Percentiles rank a stretch among this genome's conserved stretches.
Evolutionary conservation across 1,284 basidiomycete genomes (phyloP).

Genomic region (Singerocomus inundabilis): DNA sequence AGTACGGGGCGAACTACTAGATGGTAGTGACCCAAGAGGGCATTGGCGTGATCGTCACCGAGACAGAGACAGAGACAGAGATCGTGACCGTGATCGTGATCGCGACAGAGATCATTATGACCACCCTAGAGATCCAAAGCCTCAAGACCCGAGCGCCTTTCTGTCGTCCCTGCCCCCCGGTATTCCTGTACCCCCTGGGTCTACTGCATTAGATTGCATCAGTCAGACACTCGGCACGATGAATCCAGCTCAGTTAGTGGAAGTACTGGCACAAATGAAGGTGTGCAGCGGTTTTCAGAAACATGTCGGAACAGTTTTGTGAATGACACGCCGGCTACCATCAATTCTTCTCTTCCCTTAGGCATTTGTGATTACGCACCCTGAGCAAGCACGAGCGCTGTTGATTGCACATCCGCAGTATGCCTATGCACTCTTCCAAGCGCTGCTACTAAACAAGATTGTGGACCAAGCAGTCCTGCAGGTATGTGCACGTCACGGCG

Average conservation of each 20-base stretch:
- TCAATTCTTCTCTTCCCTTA: constrained; percentile 33
- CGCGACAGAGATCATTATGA: constrained; percentile 32
- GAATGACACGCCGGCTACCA: constrained; percentile 22
- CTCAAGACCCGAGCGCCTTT: constrained; percentile 49
- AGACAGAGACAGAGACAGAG: constrained; percentile 27
- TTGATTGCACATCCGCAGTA: constrained; percentile 88
- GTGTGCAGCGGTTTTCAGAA: constrained; percentile 45
- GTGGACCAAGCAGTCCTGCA: constrained; percentile 85
- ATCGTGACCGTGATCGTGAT: constrained; percentile 22
- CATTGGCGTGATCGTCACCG: constrained; percentile 54
- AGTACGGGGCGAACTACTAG: constrained; percentile 46
- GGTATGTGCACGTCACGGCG: constrained; percentile 38
- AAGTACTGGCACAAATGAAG: constrained; percentile 98
- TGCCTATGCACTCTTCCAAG: constrained; percentile 95
- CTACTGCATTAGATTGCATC: constrained; percentile 81
- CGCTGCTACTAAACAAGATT: constrained; percentile 91
- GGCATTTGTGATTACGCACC: constrained; percentile 88
- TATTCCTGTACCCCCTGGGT: constrained; percentile 73
- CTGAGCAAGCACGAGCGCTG: constrained; percentile 84
- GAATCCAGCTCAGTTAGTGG: constrained; percentile 83
- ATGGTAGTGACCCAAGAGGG: constrained; percentile 46
- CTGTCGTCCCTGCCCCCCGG: constrained; percentile 75
- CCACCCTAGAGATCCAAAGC: constrained; percentile 28
- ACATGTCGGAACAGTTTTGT: constrained; percentile 24
- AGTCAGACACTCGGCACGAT: constrained; percentile 85